These are phyloP conservation scores for Aspergillus brunneoviolaceus DNA, from an alignment of 2,329 filamentous ascomycete genomes.

Conservation along the genomic window DNA sequence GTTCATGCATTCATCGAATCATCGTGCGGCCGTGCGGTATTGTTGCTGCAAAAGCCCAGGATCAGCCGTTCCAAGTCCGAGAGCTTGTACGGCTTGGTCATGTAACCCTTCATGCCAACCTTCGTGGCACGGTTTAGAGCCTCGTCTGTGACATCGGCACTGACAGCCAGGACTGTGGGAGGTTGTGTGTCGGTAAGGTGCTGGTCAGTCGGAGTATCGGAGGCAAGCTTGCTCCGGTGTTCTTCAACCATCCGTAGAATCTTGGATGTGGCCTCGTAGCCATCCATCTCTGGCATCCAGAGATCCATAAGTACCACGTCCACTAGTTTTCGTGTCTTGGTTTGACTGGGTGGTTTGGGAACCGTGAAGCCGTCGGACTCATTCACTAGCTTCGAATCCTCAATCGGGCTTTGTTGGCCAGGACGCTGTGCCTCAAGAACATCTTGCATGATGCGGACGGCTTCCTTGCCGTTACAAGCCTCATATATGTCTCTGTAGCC, in stretches of 20 bases:
- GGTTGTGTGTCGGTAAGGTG: conserved; percentile 10
- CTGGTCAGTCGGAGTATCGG: conserved; percentile 8
- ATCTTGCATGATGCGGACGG: conserved; percentile 60
- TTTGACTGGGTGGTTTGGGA: conserved; percentile 22
- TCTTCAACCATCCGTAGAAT: conserved; percentile 58
- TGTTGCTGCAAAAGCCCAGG: conserved; percentile 43
- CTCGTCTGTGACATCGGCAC: conserved; percentile 65
- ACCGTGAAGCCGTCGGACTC: conserved; percentile 15
- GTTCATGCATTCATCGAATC: conserved; percentile 23
- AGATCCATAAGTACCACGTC: conserved; percentile 72
- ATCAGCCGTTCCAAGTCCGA: conserved; percentile 63
- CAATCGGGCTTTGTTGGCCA: conserved; percentile 20
- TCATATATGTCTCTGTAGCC: conserved; percentile 64
- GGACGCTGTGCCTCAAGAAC: conserved; percentile 34
- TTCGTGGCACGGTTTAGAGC: conserved; percentile 60
- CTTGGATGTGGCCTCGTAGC: conserved; percentile 65
- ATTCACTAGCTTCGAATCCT: conserved; percentile 5
- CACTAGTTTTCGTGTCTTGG: conserved; percentile 45
- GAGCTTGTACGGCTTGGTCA: conserved; percentile 67
- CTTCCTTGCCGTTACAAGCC: conserved; percentile 68
- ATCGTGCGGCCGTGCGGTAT: conserved; percentile 9
- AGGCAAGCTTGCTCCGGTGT: conserved; percentile 27
- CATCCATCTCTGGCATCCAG: conserved; percentile 75
- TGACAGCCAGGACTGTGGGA: conserved; percentile 60
- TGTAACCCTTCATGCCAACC: conserved; percentile 66